These are phyloP conservation scores for Lepiota venenata DNA, from an alignment of 768 basidiomycete species.

Conservation along the genomic window DNA sequence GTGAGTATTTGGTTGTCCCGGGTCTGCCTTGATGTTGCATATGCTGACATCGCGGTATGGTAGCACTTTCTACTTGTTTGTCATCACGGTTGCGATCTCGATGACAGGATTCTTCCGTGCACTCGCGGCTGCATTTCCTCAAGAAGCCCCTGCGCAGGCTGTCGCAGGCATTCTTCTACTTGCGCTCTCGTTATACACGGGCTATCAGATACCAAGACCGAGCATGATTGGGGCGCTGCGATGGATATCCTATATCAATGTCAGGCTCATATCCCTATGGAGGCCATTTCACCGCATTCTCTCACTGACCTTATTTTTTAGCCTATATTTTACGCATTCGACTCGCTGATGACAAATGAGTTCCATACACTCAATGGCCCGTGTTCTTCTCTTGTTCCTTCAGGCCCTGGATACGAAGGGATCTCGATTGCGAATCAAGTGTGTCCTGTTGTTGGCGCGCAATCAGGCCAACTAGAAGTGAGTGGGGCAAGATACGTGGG, in stretches of 20 bases:
- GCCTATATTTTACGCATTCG: conserved; percentile 73
- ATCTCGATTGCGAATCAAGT: conserved; percentile 64
- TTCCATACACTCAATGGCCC: conserved; percentile 66
- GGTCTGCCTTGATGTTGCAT: conserved; percentile 1
- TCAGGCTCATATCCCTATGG: conserved; percentile 15
- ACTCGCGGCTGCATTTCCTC: conserved; percentile 55
- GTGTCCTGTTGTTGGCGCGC: conserved; percentile 68
- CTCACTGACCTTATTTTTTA: conserved; percentile 17
- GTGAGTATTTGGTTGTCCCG: conserved; percentile 33
- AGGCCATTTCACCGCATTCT: not conserved
- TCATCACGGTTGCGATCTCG: conserved; percentile 53
- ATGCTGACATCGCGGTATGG: not conserved
- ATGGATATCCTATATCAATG: conserved; percentile 67
- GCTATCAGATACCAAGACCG: conserved; percentile 49
- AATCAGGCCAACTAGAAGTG: conserved; percentile 57
- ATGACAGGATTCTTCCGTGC: conserved; percentile 79
- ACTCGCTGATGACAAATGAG: conserved; percentile 76
- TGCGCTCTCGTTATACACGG: conserved; percentile 27
- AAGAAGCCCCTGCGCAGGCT: conserved; percentile 60
- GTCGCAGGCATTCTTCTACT: conserved; percentile 42
- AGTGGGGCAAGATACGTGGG: conserved; percentile 51
- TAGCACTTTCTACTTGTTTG: conserved; percentile 58
- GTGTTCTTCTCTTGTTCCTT: conserved; percentile 58
- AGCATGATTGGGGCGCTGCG: conserved; percentile 66
- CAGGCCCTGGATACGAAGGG: conserved; percentile 58